Conservation (phyloP, 1,284 basidiomycete species). For the Sporisorium scitamineum region DNA sequence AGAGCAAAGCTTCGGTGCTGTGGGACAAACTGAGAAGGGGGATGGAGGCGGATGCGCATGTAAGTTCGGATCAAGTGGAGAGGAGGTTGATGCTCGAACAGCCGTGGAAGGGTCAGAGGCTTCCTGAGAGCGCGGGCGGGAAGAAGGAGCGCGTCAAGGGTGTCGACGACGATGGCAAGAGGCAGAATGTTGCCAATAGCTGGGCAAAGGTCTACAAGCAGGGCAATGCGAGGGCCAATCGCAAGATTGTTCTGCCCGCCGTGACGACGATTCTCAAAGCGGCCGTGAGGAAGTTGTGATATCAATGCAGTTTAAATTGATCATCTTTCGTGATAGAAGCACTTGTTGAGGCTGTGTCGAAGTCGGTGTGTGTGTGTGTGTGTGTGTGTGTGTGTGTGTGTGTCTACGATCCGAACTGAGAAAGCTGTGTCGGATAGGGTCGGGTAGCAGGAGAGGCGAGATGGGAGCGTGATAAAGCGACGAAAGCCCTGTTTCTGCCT, state of each 20-base stretch:
- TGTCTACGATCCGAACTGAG: background rate
- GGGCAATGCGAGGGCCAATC: slow-evolving; percentile 60
- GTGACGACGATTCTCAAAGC: slow-evolving; percentile 44
- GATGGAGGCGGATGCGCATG: slow-evolving; percentile 44
- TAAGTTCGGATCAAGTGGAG: slow-evolving; percentile 15
- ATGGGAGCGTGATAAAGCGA: background rate
- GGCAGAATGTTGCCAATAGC: slow-evolving; percentile 10
- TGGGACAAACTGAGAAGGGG: slow-evolving; percentile 33
- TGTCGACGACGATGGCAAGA: slow-evolving; percentile 36
- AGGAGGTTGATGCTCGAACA: slow-evolving; percentile 45
- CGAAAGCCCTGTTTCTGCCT: background rate
- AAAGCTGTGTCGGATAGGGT: background rate
- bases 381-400: too few relatives aligned
- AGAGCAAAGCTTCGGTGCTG: slow-evolving; percentile 19
- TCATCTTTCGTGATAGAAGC: background rate
- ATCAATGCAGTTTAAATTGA: background rate
- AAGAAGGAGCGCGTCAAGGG: slow-evolving; percentile 57
- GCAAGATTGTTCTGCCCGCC: slow-evolving; percentile 64
- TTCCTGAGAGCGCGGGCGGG: slow-evolving; percentile 39
- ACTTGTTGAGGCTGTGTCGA: background rate
- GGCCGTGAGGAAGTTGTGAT: slow-evolving; percentile 35
- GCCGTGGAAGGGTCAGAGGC: slow-evolving; percentile 56
- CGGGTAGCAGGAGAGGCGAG: background rate
- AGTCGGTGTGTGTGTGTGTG: background rate
- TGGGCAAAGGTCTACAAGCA: slow-evolving; percentile 59